A percentile compares a stretch with the other conserved stretches of the same genome.
Conservation (phyloP, 139 green algal species). For the Diplosphaera chodatii region DNA sequence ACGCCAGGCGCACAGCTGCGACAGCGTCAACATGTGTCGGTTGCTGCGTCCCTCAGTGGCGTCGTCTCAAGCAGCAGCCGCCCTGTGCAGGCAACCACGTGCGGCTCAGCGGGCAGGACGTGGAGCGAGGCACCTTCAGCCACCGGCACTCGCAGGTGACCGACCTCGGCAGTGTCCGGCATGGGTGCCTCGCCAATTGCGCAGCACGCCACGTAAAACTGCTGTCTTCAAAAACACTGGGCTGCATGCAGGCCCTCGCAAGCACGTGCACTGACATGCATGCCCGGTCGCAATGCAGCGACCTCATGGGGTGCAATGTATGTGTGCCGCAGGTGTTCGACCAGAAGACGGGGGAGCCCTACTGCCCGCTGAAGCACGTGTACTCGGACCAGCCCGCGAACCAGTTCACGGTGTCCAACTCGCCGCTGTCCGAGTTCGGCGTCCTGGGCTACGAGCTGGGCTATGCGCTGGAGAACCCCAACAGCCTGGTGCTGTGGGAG, state of each 20-base stretch:
- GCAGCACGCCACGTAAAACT: too few relatives aligned
- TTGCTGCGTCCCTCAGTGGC: too few relatives aligned
- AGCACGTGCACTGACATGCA: too few relatives aligned
- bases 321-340: conserved; percentile 11
- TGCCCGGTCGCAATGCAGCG: too few relatives aligned
- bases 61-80: too few relatives aligned
- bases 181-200: too few relatives aligned
- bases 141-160: conserved; percentile 89
- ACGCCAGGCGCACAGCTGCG: too few relatives aligned
- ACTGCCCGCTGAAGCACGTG: conserved; percentile 78
- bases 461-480: conserved; percentile 96
- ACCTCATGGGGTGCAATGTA: background rate
- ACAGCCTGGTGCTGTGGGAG: conserved; percentile 94
- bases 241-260: too few relatives aligned
- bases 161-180: too few relatives aligned
- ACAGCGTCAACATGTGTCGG: too few relatives aligned
- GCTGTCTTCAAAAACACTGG: too few relatives aligned
- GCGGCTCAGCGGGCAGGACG: conserved; percentile 92
- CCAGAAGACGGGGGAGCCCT: conserved; percentile 60
- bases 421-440: conserved; percentile 88
- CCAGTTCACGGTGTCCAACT: conserved; percentile 65
- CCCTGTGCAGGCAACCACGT: conserved; percentile 83
- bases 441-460: conserved; percentile 98
- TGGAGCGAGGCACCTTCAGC: conserved; percentile 95
- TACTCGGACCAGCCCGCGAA: conserved; percentile 61